These are phyloP conservation scores for Pholiota microspora DNA, from an alignment of 768 basidiomycete species.

Conservation along the genomic window DNA sequence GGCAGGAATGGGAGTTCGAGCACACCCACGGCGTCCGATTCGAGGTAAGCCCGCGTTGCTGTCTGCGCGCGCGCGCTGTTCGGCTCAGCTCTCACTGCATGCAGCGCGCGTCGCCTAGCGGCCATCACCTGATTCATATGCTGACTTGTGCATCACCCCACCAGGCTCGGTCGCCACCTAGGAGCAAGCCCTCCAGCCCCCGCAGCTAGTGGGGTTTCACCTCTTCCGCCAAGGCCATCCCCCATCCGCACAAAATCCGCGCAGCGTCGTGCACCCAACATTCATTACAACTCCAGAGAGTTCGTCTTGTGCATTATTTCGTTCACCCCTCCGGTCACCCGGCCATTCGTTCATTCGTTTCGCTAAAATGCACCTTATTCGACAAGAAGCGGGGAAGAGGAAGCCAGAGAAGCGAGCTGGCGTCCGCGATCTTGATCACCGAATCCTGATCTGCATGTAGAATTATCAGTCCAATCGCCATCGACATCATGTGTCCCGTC, in stretches of 20 bases:
- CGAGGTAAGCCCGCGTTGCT: conserved; percentile 26
- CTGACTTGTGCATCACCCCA: neutral
- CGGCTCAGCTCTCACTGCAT: neutral
- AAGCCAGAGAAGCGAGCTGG: neutral
- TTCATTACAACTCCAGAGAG: neutral
- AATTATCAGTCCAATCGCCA: neutral
- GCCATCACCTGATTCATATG: no score
- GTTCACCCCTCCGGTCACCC: neutral
- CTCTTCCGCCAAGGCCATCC: neutral
- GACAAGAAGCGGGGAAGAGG: neutral
- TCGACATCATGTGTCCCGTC: conserved; percentile 1
- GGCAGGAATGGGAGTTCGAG: conserved; percentile 24
- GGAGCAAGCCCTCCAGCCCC: conserved; percentile 7
- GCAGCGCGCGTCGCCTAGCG: neutral
- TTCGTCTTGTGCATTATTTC: neutral
- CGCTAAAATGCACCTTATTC: neutral
- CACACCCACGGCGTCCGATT: conserved; percentile 21
- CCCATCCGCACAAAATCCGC: neutral
- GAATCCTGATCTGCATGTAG: conserved; percentile 9
- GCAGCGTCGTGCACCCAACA: neutral
- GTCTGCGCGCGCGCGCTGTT: neutral
- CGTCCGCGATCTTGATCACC: conserved; percentile 7
- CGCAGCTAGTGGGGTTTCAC: conserved; percentile 1
- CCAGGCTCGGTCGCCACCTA: conserved; percentile 11
- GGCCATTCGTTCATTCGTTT: neutral